Percentiles rank a stretch among this genome's conserved stretches.
These are phyloP conservation scores for Pseudozyma tsukubaensis DNA, from an alignment of 1,284 basidiomycete genomes.

Conservation along the genomic window DNA sequence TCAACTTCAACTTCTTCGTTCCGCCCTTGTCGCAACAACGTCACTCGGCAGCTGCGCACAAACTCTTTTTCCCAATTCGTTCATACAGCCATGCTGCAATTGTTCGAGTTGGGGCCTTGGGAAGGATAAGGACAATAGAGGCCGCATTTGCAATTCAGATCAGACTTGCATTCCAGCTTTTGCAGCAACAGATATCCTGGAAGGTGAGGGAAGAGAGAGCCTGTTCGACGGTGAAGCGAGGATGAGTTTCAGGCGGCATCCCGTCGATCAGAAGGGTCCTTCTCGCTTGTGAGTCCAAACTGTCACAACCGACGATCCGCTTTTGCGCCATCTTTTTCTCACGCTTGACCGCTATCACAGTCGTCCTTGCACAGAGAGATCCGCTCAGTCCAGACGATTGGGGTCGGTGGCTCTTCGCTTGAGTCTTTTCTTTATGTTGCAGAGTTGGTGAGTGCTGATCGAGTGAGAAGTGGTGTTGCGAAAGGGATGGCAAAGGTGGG, in stretches of 20 bases:
- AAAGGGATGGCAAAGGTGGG: too few relatives aligned
- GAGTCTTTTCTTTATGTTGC: too few relatives aligned
- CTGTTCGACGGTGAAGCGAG: not conserved
- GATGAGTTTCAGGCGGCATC: not conserved
- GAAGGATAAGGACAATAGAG: too few relatives aligned
- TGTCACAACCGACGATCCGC: constrained; percentile 15
- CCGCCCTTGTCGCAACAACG: constrained; percentile 14
- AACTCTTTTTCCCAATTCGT: constrained; percentile 8
- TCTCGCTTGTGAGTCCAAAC: not conserved
- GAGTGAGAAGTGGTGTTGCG: too few relatives aligned
- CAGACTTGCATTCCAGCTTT: not conserved
- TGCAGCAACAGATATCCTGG: too few relatives aligned
- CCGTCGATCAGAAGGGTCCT: constrained; percentile 35
- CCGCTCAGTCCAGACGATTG: too few relatives aligned
- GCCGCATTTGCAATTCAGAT: too few relatives aligned
- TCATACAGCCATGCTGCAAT: not conserved
- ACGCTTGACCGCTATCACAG: too few relatives aligned
- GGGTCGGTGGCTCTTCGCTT: too few relatives aligned
- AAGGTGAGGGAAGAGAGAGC: too few relatives aligned
- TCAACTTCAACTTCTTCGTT: constrained; percentile 1
- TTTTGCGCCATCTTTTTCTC: constrained; percentile 14
- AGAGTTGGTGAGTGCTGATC: too few relatives aligned
- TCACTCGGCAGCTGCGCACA: constrained; percentile 25
- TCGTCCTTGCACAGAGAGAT: too few relatives aligned
- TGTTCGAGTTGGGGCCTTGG: not conserved